These are phyloP conservation scores for Xerophyta viscosa DNA, from an alignment of 106 monocot genomes.

Conservation along the genomic window DNA sequence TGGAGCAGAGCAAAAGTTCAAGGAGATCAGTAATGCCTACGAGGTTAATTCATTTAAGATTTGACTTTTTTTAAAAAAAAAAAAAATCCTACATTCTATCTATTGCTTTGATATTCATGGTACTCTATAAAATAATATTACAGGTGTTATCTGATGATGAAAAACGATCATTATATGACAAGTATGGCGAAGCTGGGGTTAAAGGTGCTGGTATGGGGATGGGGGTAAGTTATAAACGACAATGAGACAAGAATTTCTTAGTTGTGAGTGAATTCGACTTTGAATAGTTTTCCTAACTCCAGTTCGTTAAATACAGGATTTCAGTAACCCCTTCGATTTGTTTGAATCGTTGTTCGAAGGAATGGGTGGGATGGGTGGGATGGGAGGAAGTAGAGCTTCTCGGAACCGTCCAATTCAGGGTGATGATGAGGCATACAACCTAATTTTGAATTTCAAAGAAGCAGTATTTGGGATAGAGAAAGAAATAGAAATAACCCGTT, in stretches of 20 bases:
- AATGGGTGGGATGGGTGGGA: constrained; percentile 76
- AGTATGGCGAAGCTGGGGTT: constrained; percentile 91
- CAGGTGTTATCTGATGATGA: constrained; percentile 97
- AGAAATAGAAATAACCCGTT: constrained; percentile 78
- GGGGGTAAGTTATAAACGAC: constrained; percentile 95
- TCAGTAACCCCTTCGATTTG: constrained; percentile 83
- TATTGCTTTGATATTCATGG: too few species aligned
- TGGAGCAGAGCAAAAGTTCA: constrained; percentile 91
- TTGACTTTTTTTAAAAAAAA: neutral
- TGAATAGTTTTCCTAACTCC: neutral
- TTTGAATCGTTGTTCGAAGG: constrained; percentile 92
- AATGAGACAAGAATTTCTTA: too few species aligned
- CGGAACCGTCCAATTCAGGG: constrained; percentile 85
- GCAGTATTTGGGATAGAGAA: constrained; percentile 91
- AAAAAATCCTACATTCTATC: too few species aligned
- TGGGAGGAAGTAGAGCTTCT: constrained; percentile 45
- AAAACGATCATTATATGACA: constrained; percentile 82
- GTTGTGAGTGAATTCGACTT: too few species aligned
- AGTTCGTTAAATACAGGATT: constrained; percentile 49
- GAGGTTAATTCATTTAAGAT: constrained; percentile 34
- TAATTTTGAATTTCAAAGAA: constrained; percentile 81
- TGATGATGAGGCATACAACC: constrained; percentile 83
- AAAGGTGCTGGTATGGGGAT: constrained; percentile 91
- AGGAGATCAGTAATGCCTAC: constrained; percentile 97
- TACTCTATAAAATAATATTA: too few species aligned